A percentile compares a stretch with the other conserved stretches of the same genome.
phyloP scores from a whole-genome alignment of 176 grass and related monocot genomes.

The Ampelocalamus luodianensis region DNA sequence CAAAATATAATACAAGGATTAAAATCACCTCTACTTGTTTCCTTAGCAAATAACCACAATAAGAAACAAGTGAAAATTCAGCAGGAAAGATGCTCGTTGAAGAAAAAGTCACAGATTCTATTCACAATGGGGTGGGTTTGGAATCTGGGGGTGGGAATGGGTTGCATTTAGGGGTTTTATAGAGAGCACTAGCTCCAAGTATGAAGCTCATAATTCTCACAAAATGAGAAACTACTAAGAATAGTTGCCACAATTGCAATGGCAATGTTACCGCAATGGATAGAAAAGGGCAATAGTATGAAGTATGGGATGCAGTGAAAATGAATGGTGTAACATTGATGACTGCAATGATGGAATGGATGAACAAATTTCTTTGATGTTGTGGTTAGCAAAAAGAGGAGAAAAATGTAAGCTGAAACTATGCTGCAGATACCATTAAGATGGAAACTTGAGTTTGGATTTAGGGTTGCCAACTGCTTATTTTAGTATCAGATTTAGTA shows the following conservation, averaged over 20 bases:
- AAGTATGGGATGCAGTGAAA: not conserved
- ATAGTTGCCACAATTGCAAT: not conserved
- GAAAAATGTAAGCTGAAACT: not conserved
- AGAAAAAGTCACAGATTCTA: not conserved
- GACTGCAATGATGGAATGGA: not conserved
- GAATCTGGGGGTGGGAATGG: not conserved
- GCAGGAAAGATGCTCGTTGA: not conserved
- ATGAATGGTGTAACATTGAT: conserved; percentile 3
- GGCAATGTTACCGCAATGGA: not conserved
- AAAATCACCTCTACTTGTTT: not conserved
- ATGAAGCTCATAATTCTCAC: not conserved
- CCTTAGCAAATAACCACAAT: not conserved
- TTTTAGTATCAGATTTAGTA: not conserved
- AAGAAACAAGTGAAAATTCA: not conserved
- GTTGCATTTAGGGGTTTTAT: not conserved
- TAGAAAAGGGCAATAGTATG: not conserved
- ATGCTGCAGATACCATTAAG: not conserved
- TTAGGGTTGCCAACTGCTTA: not conserved
- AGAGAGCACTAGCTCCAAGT: conserved; percentile 18
- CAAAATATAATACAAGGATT: not conserved
- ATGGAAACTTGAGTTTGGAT: not conserved
- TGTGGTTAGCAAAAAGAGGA: not conserved
- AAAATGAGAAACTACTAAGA: not conserved
- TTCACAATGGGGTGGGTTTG: not conserved
- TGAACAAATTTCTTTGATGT: not conserved